phyloP scores from a whole-genome alignment of 2,329 filamentous ascomycete species.

The Ophidiomyces ophidiicola region DNA sequence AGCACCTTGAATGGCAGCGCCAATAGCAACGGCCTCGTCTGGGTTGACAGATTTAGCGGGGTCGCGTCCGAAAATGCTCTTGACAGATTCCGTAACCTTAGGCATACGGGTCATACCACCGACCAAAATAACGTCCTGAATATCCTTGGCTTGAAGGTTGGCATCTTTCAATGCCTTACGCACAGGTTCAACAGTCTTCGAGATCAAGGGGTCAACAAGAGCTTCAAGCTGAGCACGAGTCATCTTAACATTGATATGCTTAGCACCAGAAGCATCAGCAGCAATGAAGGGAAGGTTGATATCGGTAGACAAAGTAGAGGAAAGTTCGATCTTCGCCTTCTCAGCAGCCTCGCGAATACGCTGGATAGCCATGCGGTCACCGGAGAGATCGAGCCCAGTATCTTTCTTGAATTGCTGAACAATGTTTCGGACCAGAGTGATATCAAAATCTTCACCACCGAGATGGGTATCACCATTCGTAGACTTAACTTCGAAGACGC shows the following conservation, averaged over 20 bases:
- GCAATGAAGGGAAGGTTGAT: conserved; percentile 99
- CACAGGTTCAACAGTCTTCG: conserved; percentile 76
- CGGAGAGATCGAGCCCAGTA: conserved; percentile 75
- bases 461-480: conserved; percentile 98
- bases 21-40: conserved; percentile 94
- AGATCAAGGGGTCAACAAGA: conserved; percentile 81
- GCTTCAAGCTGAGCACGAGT: conserved; percentile 84
- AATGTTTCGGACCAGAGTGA: conserved; percentile 82
- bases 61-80: conserved; percentile 91
- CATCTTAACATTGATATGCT: conserved; percentile 97
- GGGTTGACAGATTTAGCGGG: conserved; percentile 98
- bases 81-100: conserved; percentile 92
- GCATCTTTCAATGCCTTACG: conserved; percentile 96
- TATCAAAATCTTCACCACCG: conserved; percentile 97
- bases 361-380: conserved; percentile 96
- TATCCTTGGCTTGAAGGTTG: conserved; percentile 77
- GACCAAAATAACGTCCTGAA: conserved; percentile 94
- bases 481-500: conserved; percentile 97
- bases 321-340: conserved; percentile 99
- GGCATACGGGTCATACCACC: conserved; percentile 99
- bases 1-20: conserved; percentile 93
- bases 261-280: conserved; percentile 84
- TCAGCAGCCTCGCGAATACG: conserved; percentile 96
- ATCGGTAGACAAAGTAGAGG: conserved; percentile 86
- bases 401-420: conserved; percentile 96